phyloP scores from a whole-genome alignment of 2,329 filamentous ascomycete species.

The Aspergillus fructus region DNA sequence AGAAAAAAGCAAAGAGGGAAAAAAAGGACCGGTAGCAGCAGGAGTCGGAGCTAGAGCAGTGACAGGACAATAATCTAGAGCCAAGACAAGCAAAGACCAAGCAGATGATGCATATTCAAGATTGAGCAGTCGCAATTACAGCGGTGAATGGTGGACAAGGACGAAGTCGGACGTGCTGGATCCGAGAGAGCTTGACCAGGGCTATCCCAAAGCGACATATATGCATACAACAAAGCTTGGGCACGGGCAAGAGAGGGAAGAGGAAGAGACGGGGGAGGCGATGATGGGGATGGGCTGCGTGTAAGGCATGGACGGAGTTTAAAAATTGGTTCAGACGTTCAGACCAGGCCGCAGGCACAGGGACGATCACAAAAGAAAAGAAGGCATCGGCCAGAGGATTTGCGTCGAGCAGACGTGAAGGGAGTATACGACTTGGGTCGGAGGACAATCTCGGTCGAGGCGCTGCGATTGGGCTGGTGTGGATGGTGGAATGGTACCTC shows the following conservation, averaged over 20 bases:
- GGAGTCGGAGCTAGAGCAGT: neutral
- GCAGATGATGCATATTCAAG: constrained; percentile 53
- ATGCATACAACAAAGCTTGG: neutral
- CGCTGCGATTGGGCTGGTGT: neutral
- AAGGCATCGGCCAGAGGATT: neutral
- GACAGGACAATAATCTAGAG: constrained; percentile 33
- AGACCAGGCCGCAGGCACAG: constrained; percentile 20
- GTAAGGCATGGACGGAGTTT: constrained; percentile 26
- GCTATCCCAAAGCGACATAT: constrained; percentile 11
- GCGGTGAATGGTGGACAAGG: constrained; percentile 14
- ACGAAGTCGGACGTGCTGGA: neutral
- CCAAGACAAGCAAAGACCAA: constrained; percentile 42
- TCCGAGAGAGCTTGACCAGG: constrained; percentile 12
- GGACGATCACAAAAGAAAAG: constrained; percentile 19
- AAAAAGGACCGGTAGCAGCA: constrained; percentile 1
- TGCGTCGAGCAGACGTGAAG: neutral
- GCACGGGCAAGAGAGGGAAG: constrained; percentile 9
- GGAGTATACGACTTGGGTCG: neutral
- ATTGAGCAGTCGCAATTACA: constrained; percentile 23
- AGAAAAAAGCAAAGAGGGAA: constrained; percentile 14
- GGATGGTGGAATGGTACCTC: constrained; percentile 6
- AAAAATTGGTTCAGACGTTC: constrained; percentile 13
- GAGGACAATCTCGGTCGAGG: neutral
- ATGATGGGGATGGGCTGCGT: constrained; percentile 16
- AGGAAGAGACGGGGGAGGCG: constrained; percentile 2